Conservation (phyloP, 2,329 filamentous ascomycete species). For the Exophiala dermatitidis region DNA sequence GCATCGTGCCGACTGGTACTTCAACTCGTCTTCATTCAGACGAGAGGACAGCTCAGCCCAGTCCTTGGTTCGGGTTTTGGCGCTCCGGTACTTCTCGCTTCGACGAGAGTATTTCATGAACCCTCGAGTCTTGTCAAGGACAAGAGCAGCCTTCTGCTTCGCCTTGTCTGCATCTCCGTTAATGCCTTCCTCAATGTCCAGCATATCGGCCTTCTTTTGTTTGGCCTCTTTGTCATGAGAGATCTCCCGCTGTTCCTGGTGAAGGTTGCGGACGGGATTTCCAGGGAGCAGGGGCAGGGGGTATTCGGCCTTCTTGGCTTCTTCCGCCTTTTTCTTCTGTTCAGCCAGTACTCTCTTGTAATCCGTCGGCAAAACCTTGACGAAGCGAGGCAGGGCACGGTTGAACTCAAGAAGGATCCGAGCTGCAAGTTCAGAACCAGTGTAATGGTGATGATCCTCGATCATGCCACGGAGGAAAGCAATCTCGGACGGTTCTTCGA, state of each 20-base stretch:
- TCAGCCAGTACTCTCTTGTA: conserved; percentile 90
- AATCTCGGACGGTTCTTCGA: conserved; percentile 82
- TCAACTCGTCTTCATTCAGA: conserved; percentile 87
- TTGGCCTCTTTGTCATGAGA: conserved; percentile 56
- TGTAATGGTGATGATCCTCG: conserved; percentile 97
- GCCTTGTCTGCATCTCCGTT: conserved; percentile 68
- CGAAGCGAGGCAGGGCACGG: conserved; percentile 77
- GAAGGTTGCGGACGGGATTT: conserved; percentile 48
- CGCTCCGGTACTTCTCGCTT: conserved; percentile 83
- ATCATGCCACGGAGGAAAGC: conserved; percentile 84
- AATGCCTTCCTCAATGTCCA: conserved; percentile 88
- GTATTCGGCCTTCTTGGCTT: conserved; percentile 77
- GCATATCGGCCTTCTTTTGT: conserved; percentile 63
- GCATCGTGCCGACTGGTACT: conserved; percentile 92
- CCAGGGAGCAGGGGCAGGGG: conserved; percentile 70
- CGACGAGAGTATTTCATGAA: conserved; percentile 97
- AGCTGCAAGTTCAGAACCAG: conserved; percentile 87
- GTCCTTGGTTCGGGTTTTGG: conserved; percentile 78
- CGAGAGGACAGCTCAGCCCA: conserved; percentile 87
- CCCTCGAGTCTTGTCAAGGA: conserved; percentile 93
- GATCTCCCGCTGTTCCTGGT: conserved; percentile 49
- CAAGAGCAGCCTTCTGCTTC: conserved; percentile 81
- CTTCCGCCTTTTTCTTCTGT: conserved; percentile 75
- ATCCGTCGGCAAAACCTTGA: conserved; percentile 89
- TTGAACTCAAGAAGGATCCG: conserved; percentile 94